Conservation (phyloP, 768 basidiomycete genomes). For the Tulasnella sp. region DNA sequence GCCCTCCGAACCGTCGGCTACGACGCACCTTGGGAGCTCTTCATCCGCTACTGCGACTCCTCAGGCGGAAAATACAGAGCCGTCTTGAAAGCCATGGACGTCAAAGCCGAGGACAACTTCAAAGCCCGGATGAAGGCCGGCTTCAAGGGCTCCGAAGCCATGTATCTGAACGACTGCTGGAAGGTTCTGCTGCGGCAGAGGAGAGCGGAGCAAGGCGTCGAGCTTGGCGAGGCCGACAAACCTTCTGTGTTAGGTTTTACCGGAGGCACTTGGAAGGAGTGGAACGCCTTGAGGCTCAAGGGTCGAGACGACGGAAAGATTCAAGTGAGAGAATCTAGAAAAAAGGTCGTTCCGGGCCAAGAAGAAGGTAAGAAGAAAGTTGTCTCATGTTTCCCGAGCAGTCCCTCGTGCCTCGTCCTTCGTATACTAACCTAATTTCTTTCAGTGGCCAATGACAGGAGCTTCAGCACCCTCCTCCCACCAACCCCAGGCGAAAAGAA, state of each 20-base stretch:
- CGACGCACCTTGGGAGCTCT: slow-evolving; percentile 18
- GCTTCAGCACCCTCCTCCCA: not conserved
- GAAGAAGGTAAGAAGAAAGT: not conserved
- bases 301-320: not conserved
- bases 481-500: not conserved
- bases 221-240: not conserved
- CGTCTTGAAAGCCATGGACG: not conserved
- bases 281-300: slow-evolving; percentile 3
- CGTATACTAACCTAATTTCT: too few species aligned
- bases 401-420: not conserved
- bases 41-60: not conserved
- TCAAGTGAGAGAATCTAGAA: not conserved
- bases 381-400: not conserved
- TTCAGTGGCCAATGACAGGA: too few species aligned
- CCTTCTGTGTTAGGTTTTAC: not conserved
- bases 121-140: not conserved
- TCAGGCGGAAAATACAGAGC: not conserved
- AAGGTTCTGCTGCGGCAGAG: not conserved
- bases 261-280: not conserved
- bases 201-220: not conserved
- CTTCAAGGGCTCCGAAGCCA: not conserved
- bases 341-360: not conserved
- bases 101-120: not conserved
- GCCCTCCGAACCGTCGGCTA: slow-evolving; percentile 6
- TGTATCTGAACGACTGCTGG: slow-evolving; percentile 7